These are phyloP conservation scores for Fragilaria crotonensis DNA, from an alignment of 108 stramenopile species.

Conservation along the genomic window DNA sequence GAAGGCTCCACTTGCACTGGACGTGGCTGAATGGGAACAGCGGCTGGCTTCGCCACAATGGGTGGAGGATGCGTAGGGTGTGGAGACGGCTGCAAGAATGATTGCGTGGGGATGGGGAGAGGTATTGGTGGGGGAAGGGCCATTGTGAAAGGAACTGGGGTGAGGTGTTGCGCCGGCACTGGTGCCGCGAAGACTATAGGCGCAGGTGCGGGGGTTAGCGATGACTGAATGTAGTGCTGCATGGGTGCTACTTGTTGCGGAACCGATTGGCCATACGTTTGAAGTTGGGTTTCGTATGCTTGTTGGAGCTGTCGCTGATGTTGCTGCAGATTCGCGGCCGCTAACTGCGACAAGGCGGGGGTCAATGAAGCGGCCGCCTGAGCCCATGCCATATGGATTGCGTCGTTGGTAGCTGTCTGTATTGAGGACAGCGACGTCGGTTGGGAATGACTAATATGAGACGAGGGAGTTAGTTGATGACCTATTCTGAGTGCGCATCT, in stretches of 20 bases:
- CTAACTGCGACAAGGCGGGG: slow-evolving; percentile 16
- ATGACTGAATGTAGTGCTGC: slow-evolving; percentile 1
- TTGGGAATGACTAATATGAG: background rate
- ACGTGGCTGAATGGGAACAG: background rate
- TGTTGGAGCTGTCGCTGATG: slow-evolving; percentile 19
- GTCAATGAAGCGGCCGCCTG: slow-evolving; percentile 23
- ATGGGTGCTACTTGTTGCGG: background rate
- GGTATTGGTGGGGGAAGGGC: background rate
- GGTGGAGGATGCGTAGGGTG: background rate
- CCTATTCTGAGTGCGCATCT: too few relatives aligned
- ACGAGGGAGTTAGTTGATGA: too few relatives aligned
- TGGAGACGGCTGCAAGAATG: background rate
- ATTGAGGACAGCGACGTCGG: background rate
- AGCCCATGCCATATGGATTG: slow-evolving; percentile 21
- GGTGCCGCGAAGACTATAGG: background rate
- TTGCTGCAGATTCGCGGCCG: slow-evolving; percentile 21
- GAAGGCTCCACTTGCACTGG: background rate
- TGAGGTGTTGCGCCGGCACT: background rate
- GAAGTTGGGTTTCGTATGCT: slow-evolving; percentile 22
- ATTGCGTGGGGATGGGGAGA: background rate
- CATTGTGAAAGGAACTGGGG: background rate
- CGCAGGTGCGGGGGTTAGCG: background rate
- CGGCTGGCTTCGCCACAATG: background rate
- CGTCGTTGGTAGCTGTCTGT: slow-evolving; percentile 4
- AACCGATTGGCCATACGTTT: slow-evolving; percentile 1